These are phyloP conservation scores for Populus hybrid DNA, from an alignment of 441 rosid genomes.

Conservation along the genomic window DNA sequence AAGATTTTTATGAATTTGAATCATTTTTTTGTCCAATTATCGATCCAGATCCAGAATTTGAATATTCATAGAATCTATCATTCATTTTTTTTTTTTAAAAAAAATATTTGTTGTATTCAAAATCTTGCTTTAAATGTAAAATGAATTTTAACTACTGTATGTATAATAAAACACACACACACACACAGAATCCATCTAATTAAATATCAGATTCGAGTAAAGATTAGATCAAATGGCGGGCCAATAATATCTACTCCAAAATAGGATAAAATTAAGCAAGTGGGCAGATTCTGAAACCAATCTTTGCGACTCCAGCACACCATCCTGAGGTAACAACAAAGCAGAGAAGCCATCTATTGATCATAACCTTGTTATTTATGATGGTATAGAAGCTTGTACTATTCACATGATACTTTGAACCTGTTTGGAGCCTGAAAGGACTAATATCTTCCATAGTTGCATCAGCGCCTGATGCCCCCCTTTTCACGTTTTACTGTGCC, in stretches of 20 bases:
- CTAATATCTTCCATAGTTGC: background rate
- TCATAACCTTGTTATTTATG: constrained; percentile 18
- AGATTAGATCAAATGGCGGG: no score
- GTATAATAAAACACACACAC: no score
- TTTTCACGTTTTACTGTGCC: background rate
- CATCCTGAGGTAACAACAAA: constrained; percentile 4
- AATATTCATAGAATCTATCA: no score
- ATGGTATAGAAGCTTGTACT: constrained; percentile 15
- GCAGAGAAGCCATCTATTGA: background rate
- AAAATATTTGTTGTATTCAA: no score
- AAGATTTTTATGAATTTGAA: no score
- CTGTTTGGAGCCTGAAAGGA: constrained; percentile 10
- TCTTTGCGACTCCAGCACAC: background rate
- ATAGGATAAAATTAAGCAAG: background rate
- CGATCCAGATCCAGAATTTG: no score
- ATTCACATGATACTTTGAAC: constrained; percentile 8
- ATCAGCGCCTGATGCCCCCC: background rate
- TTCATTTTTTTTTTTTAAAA: no score
- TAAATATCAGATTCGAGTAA: no score
- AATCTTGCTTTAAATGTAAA: no score
- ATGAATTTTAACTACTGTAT: no score
- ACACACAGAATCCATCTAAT: no score
- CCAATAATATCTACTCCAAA: background rate
- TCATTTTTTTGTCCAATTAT: no score
- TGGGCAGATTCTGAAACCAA: constrained; percentile 14